Percentiles rank a stretch among this genome's conserved stretches.
These are phyloP conservation scores for Globisporangium solare DNA, from an alignment of 352 stramenopile species.

Conservation along the genomic window DNA sequence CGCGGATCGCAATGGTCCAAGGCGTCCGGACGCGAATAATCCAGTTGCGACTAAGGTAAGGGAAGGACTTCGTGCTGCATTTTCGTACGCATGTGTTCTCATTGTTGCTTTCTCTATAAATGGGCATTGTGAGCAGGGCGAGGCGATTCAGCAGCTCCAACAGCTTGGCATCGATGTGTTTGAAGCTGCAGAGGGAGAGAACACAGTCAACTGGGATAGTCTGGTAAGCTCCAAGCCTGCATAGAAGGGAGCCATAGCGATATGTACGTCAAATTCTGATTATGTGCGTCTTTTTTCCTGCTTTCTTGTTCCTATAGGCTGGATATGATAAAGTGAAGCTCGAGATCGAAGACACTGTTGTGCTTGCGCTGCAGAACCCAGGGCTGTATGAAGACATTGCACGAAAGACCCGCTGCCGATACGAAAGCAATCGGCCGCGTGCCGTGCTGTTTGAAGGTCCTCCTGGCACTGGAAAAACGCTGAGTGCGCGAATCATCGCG, in stretches of 20 bases:
- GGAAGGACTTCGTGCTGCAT: neutral
- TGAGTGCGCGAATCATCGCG: constrained; percentile 93
- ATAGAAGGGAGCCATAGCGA: neutral
- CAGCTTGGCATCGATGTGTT: constrained; percentile 80
- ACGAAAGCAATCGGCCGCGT: constrained; percentile 86
- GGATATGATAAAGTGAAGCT: constrained; percentile 89
- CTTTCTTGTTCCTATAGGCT: constrained; percentile 32
- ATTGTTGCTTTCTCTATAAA: neutral
- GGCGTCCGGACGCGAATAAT: neutral
- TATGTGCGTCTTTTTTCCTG: neutral
- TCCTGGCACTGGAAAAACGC: constrained; percentile 92
- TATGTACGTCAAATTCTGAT: neutral
- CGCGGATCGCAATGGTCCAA: constrained; percentile 16
- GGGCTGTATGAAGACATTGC: constrained; percentile 90
- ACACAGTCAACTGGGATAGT: constrained; percentile 76
- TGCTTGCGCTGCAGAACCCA: constrained; percentile 89
- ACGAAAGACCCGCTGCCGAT: constrained; percentile 83
- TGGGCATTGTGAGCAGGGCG: constrained; percentile 30
- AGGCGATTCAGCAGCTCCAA: constrained; percentile 78
- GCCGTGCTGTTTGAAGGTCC: constrained; percentile 92
- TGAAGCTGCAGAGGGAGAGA: constrained; percentile 51
- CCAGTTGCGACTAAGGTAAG: constrained; percentile 40
- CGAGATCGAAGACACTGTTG: constrained; percentile 91
- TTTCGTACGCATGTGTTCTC: neutral
- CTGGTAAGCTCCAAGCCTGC: constrained; percentile 32